Conservation (phyloP, 148 eudicot genomes). For the Beta vulgaris region DNA sequence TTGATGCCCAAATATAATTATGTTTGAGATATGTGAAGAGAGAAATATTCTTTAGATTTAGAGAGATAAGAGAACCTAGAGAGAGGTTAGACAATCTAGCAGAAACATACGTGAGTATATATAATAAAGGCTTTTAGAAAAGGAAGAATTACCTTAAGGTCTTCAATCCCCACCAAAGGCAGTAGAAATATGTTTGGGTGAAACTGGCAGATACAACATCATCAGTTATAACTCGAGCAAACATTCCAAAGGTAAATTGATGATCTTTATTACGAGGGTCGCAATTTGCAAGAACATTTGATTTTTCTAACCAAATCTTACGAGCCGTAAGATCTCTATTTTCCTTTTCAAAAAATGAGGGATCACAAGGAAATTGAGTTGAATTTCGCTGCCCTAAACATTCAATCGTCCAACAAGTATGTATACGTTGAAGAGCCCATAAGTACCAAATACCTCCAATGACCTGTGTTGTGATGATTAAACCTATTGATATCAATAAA, state of each 20-base stretch:
- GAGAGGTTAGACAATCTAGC: no score
- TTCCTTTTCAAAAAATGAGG: constrained; percentile 38
- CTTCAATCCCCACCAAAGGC: constrained; percentile 93
- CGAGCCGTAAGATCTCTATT: constrained; percentile 22
- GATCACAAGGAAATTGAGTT: constrained; percentile 38
- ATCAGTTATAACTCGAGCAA: constrained; percentile 50
- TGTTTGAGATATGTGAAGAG: no score
- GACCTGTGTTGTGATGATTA: constrained; percentile 44
- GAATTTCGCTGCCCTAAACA: constrained; percentile 42
- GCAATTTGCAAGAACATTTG: constrained; percentile 48
- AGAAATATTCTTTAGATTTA: no score
- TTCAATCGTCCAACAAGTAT: constrained; percentile 60
- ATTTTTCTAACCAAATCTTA: constrained; percentile 40
- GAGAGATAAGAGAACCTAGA: no score
- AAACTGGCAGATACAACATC: constrained; percentile 57
- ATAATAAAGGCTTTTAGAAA: background rate
- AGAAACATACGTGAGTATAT: background rate
- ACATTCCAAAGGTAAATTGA: constrained; percentile 65
- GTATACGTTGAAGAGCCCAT: constrained; percentile 68
- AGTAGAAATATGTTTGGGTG: constrained; percentile 58
- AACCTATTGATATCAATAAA: background rate
- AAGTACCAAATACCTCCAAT: constrained; percentile 81
- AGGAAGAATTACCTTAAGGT: constrained; percentile 44
- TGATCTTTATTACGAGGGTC: constrained; percentile 31
- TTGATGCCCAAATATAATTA: no score